A percentile compares a stretch with the other conserved stretches of the same genome.
These are phyloP conservation scores for Phialemonium atrogriseum DNA, from an alignment of 2,329 filamentous ascomycete species.

Conservation along the genomic window DNA sequence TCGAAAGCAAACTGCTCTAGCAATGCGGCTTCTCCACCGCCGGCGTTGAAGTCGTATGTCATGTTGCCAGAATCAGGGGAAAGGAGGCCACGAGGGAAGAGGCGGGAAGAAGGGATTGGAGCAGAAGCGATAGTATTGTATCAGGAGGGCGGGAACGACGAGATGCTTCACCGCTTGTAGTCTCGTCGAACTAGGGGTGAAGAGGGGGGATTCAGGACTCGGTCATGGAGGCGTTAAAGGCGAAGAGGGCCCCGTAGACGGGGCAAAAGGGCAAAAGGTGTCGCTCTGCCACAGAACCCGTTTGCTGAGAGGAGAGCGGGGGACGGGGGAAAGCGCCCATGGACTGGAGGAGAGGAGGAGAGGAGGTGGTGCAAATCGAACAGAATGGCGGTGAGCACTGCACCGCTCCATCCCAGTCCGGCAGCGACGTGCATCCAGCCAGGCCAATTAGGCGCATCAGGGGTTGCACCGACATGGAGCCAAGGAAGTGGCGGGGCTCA, in stretches of 20 bases:
- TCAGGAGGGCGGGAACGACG: slow-evolving; percentile 13
- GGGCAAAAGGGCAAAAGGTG: too few species aligned
- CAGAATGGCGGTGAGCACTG: slow-evolving; percentile 10
- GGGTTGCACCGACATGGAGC: slow-evolving; percentile 1
- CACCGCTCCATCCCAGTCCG: slow-evolving; percentile 4
- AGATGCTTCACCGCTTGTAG: slow-evolving; percentile 7
- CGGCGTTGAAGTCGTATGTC: slow-evolving; percentile 53
- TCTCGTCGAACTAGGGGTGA: too few species aligned
- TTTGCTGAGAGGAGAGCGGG: too few species aligned
- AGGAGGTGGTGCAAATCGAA: not conserved
- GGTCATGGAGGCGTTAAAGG: too few species aligned
- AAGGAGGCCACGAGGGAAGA: slow-evolving; percentile 18
- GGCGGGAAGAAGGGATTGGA: slow-evolving; percentile 25
- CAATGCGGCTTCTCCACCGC: slow-evolving; percentile 47
- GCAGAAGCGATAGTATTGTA: slow-evolving; percentile 35
- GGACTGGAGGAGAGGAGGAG: too few species aligned
- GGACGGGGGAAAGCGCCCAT: too few species aligned
- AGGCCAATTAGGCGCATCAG: slow-evolving; percentile 1
- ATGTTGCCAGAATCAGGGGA: slow-evolving; percentile 31
- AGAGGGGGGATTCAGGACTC: slow-evolving; percentile 17
- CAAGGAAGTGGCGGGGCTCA: slow-evolving; percentile 1
- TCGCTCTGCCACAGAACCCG: too few species aligned
- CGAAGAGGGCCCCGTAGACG: too few species aligned
- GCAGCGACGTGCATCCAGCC: slow-evolving; percentile 3
- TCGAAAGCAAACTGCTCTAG: slow-evolving; percentile 53